phyloP scores from a whole-genome alignment of 1,284 basidiomycete genomes.

The Cyathus olla region DNA sequence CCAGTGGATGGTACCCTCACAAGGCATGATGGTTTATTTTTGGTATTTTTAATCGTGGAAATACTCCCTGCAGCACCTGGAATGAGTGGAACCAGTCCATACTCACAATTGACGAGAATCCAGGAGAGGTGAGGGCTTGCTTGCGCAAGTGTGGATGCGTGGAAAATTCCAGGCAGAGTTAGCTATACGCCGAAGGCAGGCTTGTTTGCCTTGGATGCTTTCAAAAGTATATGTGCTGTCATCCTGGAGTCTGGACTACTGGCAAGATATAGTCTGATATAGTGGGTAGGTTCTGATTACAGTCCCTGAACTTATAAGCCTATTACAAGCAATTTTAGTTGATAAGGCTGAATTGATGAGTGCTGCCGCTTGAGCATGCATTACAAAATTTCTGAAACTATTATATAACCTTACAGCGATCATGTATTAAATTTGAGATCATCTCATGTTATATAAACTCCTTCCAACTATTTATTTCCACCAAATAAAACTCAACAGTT shows the following conservation, averaged over 20 bases:
- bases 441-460: too few relatives aligned
- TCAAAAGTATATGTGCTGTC: slow-evolving; percentile 54
- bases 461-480: too few relatives aligned
- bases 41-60: slow-evolving; percentile 59
- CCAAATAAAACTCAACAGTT: too few relatives aligned
- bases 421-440: too few relatives aligned
- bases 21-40: slow-evolving; percentile 60
- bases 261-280: neutral
- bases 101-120: slow-evolving; percentile 75
- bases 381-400: too few relatives aligned
- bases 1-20: slow-evolving; percentile 74
- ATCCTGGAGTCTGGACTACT: neutral
- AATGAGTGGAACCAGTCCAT: slow-evolving; percentile 65
- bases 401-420: too few relatives aligned
- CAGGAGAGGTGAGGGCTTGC: slow-evolving; percentile 68
- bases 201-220: slow-evolving; percentile 58
- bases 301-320: too few relatives aligned
- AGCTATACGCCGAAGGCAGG: slow-evolving; percentile 83
- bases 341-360: too few relatives aligned
- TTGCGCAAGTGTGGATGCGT: slow-evolving; percentile 65
- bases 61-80: slow-evolving; percentile 67
- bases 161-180: slow-evolving; percentile 64
- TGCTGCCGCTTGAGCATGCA: too few relatives aligned
- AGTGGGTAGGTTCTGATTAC: neutral
- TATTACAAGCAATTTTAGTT: too few relatives aligned